Conservation (phyloP, 208 protist species). For the Jaenimonas drosophilae region DNA sequence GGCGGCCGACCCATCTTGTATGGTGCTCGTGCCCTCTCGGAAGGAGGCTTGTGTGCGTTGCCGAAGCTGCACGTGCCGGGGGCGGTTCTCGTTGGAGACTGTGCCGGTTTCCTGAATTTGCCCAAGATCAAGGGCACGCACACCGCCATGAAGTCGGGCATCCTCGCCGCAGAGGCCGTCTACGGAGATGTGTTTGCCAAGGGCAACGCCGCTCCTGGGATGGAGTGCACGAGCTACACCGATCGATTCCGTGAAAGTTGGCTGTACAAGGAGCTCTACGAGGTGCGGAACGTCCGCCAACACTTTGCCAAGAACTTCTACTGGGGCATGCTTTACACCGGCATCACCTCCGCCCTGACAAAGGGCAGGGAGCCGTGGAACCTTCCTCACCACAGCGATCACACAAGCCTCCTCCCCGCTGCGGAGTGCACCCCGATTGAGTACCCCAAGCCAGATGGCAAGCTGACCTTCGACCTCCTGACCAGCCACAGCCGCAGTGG, state of each 20-base stretch:
- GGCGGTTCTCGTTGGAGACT: conserved; percentile 91
- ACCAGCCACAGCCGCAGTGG: conserved; percentile 92
- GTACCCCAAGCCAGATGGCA: conserved; percentile 96
- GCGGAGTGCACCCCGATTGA: conserved; percentile 76
- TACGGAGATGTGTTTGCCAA: conserved; percentile 60
- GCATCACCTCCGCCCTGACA: conserved; percentile 68
- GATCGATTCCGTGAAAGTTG: conserved; percentile 86
- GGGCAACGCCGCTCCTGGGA: conserved; percentile 10
- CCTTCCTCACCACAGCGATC: conserved; percentile 74
- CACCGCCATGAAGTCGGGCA: conserved; percentile 95
- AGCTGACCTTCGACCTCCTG: conserved; percentile 95
- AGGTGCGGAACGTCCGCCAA: conserved; percentile 92
- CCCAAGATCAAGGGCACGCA: conserved; percentile 98
- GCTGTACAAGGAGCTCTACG: conserved; percentile 91
- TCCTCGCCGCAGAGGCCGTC: conserved; percentile 85
- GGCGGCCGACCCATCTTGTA: conserved; percentile 90
- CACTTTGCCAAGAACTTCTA: conserved; percentile 83
- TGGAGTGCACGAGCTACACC: conserved; percentile 76
- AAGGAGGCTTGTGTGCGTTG: conserved; percentile 92
- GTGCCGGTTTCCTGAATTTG: conserved; percentile 96
- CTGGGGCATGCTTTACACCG: conserved; percentile 75
- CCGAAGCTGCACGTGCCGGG: conserved; percentile 95
- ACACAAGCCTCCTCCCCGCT: conserved; percentile 59
- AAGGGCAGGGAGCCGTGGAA: conserved; percentile 89
- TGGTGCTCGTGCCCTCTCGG: conserved; percentile 94